Conservation (phyloP, 1,284 basidiomycete genomes). For the Bondarzewia mesenterica region DNA sequence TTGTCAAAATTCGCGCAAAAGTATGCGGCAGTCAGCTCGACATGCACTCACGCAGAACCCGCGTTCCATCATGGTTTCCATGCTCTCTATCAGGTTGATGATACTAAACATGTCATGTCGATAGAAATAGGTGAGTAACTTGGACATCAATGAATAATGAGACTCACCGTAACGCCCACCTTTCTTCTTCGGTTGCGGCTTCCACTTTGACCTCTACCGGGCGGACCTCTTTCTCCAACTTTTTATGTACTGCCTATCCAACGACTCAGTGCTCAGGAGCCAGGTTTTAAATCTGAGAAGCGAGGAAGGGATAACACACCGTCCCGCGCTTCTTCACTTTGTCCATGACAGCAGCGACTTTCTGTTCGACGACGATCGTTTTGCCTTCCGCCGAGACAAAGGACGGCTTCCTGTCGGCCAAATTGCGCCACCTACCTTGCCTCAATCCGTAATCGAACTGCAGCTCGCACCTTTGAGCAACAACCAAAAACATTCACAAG, state of each 20-base stretch:
- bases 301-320: slow-evolving; percentile 26
- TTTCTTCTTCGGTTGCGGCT: slow-evolving; percentile 50
- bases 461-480: slow-evolving; percentile 56
- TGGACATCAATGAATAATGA: not conserved
- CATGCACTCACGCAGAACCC: slow-evolving; percentile 40
- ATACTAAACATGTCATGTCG: too few relatives aligned
- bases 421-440: slow-evolving; percentile 44
- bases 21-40: too few relatives aligned
- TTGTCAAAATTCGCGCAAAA: not conserved
- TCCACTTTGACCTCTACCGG: slow-evolving; percentile 48
- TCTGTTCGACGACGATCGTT: slow-evolving; percentile 51
- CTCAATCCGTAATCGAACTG: slow-evolving; percentile 71
- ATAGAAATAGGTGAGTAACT: too few relatives aligned
- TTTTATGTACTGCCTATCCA: slow-evolving; percentile 67
- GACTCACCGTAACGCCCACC: slow-evolving; percentile 61
- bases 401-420: slow-evolving; percentile 45
- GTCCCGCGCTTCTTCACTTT: slow-evolving; percentile 48
- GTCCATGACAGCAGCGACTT: slow-evolving; percentile 55
- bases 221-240: slow-evolving; percentile 69
- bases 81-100: slow-evolving; percentile 52
- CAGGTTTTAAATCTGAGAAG: not conserved
- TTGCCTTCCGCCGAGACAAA: slow-evolving; percentile 63
- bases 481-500: not conserved
- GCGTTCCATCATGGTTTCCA: slow-evolving; percentile 38
- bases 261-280: not conserved